phyloP scores from a whole-genome alignment of 1,139 yeast species.

The Pichia sp. region DNA sequence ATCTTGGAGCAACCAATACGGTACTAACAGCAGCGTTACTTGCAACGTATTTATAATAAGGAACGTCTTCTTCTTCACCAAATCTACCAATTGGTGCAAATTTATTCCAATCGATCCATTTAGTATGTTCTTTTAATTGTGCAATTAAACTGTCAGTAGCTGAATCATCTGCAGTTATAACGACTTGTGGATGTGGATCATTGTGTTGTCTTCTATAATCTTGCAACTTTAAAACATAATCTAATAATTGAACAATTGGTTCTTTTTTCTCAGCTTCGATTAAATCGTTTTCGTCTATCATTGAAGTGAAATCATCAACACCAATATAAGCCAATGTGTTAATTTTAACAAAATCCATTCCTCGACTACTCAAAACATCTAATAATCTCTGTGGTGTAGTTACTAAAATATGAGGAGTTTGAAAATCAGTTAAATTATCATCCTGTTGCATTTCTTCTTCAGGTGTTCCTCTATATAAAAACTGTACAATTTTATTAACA shows the following conservation, averaged over 20 bases:
- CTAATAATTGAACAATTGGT: constrained; percentile 25
- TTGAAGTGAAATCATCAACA: constrained; percentile 30
- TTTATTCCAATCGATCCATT: constrained; percentile 29
- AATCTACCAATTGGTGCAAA: constrained; percentile 26
- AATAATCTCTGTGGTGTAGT: constrained; percentile 31
- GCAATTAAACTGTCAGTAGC: constrained; percentile 18
- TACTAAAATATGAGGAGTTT: constrained; percentile 28
- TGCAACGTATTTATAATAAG: constrained; percentile 19
- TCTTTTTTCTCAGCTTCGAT: constrained; percentile 17
- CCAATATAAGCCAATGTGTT: constrained; percentile 24
- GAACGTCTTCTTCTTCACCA: constrained; percentile 19
- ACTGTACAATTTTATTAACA: constrained; percentile 23
- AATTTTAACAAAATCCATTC: constrained; percentile 28
- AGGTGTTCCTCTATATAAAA: constrained; percentile 24
- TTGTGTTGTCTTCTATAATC: constrained; percentile 26
- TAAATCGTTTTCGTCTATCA: constrained; percentile 20
- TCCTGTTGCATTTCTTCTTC: constrained; percentile 24
- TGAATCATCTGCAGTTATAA: constrained; percentile 22
- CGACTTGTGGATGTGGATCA: constrained; percentile 27
- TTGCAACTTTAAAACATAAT: constrained; percentile 27
- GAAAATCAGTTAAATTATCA: constrained; percentile 17
- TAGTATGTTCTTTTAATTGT: constrained; percentile 21
- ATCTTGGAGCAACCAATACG: constrained; percentile 20
- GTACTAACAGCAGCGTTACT: constrained; percentile 22
- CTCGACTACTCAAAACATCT: constrained; percentile 28